phyloP scores from a whole-genome alignment of 345 rosid genomes.

The Nephelium lappaceum region DNA sequence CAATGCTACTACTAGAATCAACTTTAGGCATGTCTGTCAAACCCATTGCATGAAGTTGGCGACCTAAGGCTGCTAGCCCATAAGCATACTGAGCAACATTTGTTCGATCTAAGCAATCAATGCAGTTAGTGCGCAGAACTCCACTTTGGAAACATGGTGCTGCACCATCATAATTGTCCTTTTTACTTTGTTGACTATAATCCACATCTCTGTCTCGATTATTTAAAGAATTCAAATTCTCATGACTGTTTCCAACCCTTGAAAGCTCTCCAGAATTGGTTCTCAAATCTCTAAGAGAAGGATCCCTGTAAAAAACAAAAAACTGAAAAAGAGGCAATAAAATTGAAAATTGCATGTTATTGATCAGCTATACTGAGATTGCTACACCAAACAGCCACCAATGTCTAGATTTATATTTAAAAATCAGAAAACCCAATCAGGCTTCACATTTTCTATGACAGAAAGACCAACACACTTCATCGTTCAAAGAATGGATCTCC shows the following conservation, averaged over 20 bases:
- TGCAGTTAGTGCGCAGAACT: slow-evolving; percentile 95
- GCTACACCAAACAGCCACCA: neutral
- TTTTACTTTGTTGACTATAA: slow-evolving; percentile 43
- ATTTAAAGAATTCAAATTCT: slow-evolving; percentile 48
- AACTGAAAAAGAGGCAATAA: neutral
- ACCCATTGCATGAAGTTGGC: slow-evolving; percentile 88
- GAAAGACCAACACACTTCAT: neutral
- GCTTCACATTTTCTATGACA: neutral
- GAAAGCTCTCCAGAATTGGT: slow-evolving; percentile 70
- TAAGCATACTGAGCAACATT: slow-evolving; percentile 98
- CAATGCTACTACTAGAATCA: slow-evolving; percentile 87
- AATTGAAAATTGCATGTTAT: neutral
- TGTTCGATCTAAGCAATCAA: slow-evolving; percentile 99
- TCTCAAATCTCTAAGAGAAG: slow-evolving; percentile 73
- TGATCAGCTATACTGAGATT: neutral
- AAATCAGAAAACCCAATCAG: neutral
- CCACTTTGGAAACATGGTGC: slow-evolving; percentile 83
- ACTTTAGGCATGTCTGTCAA: slow-evolving; percentile 76
- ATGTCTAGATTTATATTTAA: neutral
- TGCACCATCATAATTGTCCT: slow-evolving; percentile 42
- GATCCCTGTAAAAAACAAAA: slow-evolving; percentile 45
- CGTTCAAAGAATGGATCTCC: neutral
- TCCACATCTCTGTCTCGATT: slow-evolving; percentile 65
- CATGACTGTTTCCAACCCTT: slow-evolving; percentile 60
- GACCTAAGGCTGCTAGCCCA: slow-evolving; percentile 94